Evolutionary conservation across 2,329 filamentous ascomycete genomes (phyloP), one percentile per base, ranked within the genome.

Genomic region (Ceratocystis cacaofunesta): DNA sequence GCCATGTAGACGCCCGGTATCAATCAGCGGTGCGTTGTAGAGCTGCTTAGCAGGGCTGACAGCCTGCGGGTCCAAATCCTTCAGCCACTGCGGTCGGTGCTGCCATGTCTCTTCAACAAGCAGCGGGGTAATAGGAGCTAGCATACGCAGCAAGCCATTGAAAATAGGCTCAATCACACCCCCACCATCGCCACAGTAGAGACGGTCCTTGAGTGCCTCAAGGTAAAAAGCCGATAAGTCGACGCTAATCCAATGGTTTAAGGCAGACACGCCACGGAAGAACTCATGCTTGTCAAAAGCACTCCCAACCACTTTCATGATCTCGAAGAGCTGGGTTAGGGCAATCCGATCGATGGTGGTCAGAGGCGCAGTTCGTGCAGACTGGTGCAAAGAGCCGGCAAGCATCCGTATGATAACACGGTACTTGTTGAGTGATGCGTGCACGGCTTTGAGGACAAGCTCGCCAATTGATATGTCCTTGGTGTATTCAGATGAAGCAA

Each of bases 161-260:
- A 92, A 85, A 65, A 96, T 83, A 32, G 82, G 79, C 69, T 83
- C 81, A 61, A 89, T 75, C 3, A 82, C 78, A 60, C 88, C 87
- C 15, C 82, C 80, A 15, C 83, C 82, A 68, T 86, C 83, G 36
- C 88, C 89, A 58, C 92, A 94, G 77, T 99, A 99, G 1, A 97
- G 79, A 2, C 90, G 82, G 71, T 99, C 94, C 75, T 99, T 99
- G 70, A 92, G 80, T 0, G 89, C 85, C 75, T 99, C 94, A 66
- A 99, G 84, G 74, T 97, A 99, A 74, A 96, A 95, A 0, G 92
- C 87, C 0, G 91, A 96, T 28, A 99, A 80, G 70, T 96, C 89
- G 28, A 81, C 85, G 65, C 85, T 85, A 67, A 95, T 81, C 86
- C 92, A 96, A 68, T 84, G 83, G 74, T 92, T 95, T 69, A 97